Evolutionary conservation across 352 stramenopile genomes (phyloP), one percentile per base, ranked within the genome.

Genomic region (Phytophthora crassamura): DNA sequence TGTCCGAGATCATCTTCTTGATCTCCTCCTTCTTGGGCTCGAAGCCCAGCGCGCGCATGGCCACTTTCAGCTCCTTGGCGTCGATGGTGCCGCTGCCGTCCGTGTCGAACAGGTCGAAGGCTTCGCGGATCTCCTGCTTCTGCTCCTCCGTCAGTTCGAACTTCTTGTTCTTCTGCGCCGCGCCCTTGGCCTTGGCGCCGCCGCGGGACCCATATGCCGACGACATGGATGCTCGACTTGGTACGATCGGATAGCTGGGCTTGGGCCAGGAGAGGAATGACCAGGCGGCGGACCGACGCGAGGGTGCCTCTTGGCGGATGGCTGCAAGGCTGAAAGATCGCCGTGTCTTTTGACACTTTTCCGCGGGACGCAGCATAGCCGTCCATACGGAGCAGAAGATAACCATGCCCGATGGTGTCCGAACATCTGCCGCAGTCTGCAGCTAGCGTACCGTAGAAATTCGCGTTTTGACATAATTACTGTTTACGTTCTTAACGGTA

Each of bases 1-100:
- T 98, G 70, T 98, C 94, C 50, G 84, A 86, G 69, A 99, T 98
- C 89, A 99, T 98, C 75, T 98, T 93, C 73, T 98, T 98, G 59
- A 99, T 98, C 55, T 97, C 98, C 75, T 98, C 90, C 74, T 99
- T 99, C 84, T 99, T 98, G 11, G 95, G 87, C 71, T 99, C 94
- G 60, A 99, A 98, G 34, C 97, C 97, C 32, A 99, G 82, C 28
- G 91, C 97, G 58, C 97, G 89, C 95, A 99, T 99, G 12, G 93
- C 95, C 32, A 96, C 91, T 70, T 98, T 98, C 25, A 98, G 85
- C 77, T 98, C 95, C 66, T 98, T 98, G 47, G 92, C 90, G 64
- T 98, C 94, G 74, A 99, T 98, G 20, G 86, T 98, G 32, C 93
- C 97, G 25, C 77, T 96, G 9, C 94, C 96, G 64, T 99, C 93